Conservation (phyloP, 257 asterid genomes). For the Nicotiana benthamiana region DNA sequence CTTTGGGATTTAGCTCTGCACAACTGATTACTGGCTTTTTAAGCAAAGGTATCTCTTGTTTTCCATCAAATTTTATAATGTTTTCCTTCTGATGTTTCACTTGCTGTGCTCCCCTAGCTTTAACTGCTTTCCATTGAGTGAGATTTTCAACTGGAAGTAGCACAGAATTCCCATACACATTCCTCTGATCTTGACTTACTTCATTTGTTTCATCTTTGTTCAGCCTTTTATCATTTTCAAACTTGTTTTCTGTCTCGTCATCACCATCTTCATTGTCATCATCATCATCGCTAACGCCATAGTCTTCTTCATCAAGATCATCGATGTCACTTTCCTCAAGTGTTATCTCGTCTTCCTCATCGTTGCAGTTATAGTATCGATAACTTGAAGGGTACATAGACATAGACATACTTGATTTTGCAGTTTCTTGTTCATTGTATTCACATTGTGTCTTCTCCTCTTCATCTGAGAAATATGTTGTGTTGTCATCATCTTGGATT, state of each 20-base stretch:
- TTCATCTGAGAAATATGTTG: conserved; percentile 22
- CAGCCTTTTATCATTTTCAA: conserved; percentile 12
- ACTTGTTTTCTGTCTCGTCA: conserved; percentile 6
- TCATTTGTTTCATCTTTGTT: conserved; percentile 13
- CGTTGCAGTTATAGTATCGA: conserved; percentile 49
- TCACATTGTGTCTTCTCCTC: conserved; percentile 40
- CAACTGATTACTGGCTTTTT: not conserved
- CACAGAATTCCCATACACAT: conserved; percentile 26
- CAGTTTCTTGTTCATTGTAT: conserved; percentile 19
- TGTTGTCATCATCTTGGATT: conserved; percentile 29
- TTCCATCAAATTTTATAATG: conserved; percentile 11
- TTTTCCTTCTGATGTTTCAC: conserved; percentile 39
- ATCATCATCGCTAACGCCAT: conserved; percentile 25
- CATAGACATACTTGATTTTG: conserved; percentile 7
- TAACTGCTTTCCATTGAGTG: conserved; percentile 58
- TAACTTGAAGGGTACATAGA: conserved; percentile 30
- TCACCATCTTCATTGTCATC: not conserved
- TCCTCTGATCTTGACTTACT: conserved; percentile 12
- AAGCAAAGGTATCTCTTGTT: conserved; percentile 2
- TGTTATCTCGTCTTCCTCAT: conserved; percentile 38
- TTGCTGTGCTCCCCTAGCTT: conserved; percentile 31
- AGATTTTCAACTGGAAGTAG: conserved; percentile 72
- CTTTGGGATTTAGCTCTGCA: not conserved
- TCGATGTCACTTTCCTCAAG: conserved; percentile 32
- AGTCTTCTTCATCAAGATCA: conserved; percentile 27